Evolutionary conservation across 768 basidiomycete species (phyloP), one percentile per base, ranked within the genome.

Genomic region (Lactarius sanguifluus): DNA sequence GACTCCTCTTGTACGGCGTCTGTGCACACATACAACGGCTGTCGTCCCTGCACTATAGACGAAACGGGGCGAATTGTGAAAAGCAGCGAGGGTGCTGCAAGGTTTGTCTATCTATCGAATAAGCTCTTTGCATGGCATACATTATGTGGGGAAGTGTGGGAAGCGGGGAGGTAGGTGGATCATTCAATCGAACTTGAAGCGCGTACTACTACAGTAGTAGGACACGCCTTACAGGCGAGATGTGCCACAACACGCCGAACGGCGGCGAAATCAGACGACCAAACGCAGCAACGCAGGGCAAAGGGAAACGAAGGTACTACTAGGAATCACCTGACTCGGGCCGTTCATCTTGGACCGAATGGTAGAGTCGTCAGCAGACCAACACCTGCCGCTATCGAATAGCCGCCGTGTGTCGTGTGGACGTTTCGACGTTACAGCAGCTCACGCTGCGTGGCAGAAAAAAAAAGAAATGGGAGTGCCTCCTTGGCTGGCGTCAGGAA

Each of bases 101-200:
- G 5, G 41, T 57, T 38, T 36, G 36, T 30, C 45, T 61, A 55
- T 50, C 45, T 28, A 61, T 50, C 45, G 45, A 56, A 41, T 41
- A 38, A 20, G 45, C 40, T 3, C 52, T 47, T 34, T 30, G 34
- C 30, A 54, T n/a, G 61, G 56, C 28, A 34, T 61, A 25, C 25
- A 25, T 34, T 47, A 57, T 54, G 65, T 23, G 61, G 61, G 57
- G 65, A 62, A 62, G 56, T n/a, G 61, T 55, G 61, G 57, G 56
- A 57, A 61, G 45, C 23, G 45, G 20, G 54, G 55, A 57, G n/a
- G 60, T 41, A 30, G 57, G 52, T 57, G 18, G 25, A 57, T 59
- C 40, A 43, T 45, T 36, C 38, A 36, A 43, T 45, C 28, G 30
- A 36, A 16, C 36, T 12, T 10, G 8, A 47, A 30, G 43, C 43